Evolutionary conservation across 208 protist species (phyloP).

Genomic region (Eutreptiella sp.): DNA sequence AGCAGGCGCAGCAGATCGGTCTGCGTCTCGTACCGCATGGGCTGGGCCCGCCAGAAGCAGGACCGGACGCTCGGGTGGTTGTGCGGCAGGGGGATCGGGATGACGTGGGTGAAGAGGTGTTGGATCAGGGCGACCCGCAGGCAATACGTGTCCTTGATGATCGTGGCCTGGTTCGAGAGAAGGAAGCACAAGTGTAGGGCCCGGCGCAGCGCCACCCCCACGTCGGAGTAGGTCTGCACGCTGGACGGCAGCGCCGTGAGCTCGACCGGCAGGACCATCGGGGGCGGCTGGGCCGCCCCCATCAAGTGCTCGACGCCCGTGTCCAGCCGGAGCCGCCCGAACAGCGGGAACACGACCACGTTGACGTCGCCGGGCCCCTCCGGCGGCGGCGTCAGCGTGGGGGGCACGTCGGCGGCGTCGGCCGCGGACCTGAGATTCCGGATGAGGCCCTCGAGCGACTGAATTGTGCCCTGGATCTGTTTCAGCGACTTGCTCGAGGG

Average conservation of each 20-base stretch:
- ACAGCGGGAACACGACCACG: neutral
- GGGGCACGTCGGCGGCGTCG: neutral
- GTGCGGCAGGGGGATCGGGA: constrained; percentile 34
- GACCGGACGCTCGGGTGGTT: neutral
- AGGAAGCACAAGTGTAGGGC: constrained; percentile 29
- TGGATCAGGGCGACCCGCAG: constrained; percentile 28
- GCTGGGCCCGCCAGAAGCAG: constrained; percentile 8
- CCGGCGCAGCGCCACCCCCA: constrained; percentile 22
- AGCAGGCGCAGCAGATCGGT: constrained; percentile 13
- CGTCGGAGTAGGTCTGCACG: constrained; percentile 17
- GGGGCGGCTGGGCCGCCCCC: constrained; percentile 5
- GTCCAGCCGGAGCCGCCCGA: neutral
- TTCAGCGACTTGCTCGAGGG: neutral
- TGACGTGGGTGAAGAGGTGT: constrained; percentile 29
- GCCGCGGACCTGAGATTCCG: neutral
- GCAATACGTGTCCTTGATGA: constrained; percentile 19
- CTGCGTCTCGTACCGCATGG: constrained; percentile 26
- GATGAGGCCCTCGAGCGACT: neutral
- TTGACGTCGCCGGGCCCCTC: neutral
- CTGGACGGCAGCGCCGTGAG: constrained; percentile 15
- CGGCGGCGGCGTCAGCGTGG: neutral
- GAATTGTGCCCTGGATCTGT: neutral
- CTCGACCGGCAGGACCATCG: constrained; percentile 30
- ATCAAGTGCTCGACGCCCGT: neutral
- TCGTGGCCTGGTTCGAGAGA: constrained; percentile 26